These are phyloP conservation scores for Saccharomyces hybrid DNA, from an alignment of 1,139 yeast genomes.

Conservation along the genomic window DNA sequence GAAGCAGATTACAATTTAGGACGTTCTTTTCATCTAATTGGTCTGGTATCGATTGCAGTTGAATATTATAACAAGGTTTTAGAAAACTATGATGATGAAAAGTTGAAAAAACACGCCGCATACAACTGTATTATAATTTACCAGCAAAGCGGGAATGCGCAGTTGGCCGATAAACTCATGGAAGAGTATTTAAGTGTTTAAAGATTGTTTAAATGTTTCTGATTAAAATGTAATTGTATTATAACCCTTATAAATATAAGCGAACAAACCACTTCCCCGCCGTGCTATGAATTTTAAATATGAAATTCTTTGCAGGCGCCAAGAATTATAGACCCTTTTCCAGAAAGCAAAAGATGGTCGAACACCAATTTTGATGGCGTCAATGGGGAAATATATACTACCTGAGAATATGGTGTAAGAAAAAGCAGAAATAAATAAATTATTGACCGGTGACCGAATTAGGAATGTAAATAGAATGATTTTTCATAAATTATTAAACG, in stretches of 20 bases:
- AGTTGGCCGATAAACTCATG: conserved; percentile 53
- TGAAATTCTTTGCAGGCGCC: background rate
- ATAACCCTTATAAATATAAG: background rate
- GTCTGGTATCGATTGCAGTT: conserved; percentile 65
- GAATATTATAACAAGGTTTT: conserved; percentile 65
- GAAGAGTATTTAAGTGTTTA: conserved; percentile 45
- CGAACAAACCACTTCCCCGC: background rate
- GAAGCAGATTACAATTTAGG: conserved; percentile 83
- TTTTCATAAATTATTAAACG: background rate
- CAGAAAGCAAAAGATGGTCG: background rate
- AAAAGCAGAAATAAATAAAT: background rate
- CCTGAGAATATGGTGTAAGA: background rate
- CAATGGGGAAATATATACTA: too few relatives aligned
- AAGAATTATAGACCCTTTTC: background rate
- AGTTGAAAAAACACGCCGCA: conserved; percentile 70
- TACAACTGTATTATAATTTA: conserved; percentile 74
- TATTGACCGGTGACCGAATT: background rate
- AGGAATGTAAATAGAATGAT: background rate
- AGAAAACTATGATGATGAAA: conserved; percentile 38
- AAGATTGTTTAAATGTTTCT: background rate
- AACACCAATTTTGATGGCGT: background rate
- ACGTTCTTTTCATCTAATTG: conserved; percentile 74
- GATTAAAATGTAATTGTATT: background rate
- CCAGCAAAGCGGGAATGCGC: conserved; percentile 63
- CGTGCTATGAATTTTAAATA: background rate